These are phyloP conservation scores for Sungouiozyma ichnusensis DNA, from an alignment of 805 yeast species.

Conservation along the genomic window DNA sequence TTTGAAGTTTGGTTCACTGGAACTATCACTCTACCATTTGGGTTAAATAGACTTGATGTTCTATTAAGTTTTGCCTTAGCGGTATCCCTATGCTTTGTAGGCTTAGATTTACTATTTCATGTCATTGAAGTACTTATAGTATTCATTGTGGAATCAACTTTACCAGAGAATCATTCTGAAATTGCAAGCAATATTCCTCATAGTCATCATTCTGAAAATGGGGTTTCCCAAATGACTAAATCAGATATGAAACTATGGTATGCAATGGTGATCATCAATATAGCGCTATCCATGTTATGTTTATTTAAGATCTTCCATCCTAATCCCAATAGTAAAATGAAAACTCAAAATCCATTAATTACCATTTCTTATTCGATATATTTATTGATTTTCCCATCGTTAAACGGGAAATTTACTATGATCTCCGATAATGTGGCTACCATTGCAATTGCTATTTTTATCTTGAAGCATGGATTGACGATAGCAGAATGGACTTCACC, in stretches of 20 bases:
- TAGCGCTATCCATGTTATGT: constrained; percentile 16
- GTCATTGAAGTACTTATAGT: constrained; percentile 64
- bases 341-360: constrained; percentile 27
- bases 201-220: constrained; percentile 20
- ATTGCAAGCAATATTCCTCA: constrained; percentile 26
- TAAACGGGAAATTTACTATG: constrained; percentile 11
- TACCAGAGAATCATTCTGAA: constrained; percentile 22
- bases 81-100: constrained; percentile 79
- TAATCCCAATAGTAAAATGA: constrained; percentile 21
- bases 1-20: constrained; percentile 85
- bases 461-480: constrained; percentile 24
- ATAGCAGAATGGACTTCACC: constrained; percentile 30
- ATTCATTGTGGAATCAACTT: constrained; percentile 24
- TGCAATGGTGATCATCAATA: constrained; percentile 10
- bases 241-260: constrained; percentile 19
- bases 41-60: constrained; percentile 84
- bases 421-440: constrained; percentile 25
- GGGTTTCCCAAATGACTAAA: constrained; percentile 1
- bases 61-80: constrained; percentile 79
- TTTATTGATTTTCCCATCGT: constrained; percentile 18
- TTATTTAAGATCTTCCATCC: constrained; percentile 20
- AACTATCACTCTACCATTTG: constrained; percentile 82
- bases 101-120: constrained; percentile 81
- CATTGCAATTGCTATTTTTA: constrained; percentile 18
- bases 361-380: constrained; percentile 24